Percentiles rank a stretch among this genome's conserved stretches.
Conservation (phyloP, 345 rosid species). For the Excoecaria cochinchinensis region DNA sequence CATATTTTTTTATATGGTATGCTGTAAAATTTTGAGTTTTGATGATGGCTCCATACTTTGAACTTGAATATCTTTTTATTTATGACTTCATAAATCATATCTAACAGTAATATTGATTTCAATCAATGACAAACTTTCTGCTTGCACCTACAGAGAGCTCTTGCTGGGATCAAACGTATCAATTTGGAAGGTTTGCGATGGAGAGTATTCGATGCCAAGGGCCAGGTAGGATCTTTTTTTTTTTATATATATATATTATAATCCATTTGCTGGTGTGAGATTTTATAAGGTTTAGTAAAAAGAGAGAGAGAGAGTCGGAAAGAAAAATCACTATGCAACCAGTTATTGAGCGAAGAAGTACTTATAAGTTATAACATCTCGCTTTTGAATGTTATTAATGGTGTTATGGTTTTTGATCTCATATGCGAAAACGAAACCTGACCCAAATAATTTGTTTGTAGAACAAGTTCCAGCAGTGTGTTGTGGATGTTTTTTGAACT, state of each 20-base stretch:
- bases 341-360: not conserved
- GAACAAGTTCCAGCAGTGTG: not conserved
- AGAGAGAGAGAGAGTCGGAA: too few relatives aligned
- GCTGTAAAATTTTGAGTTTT: not conserved
- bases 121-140: not conserved
- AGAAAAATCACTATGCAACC: not conserved
- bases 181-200: constrained; percentile 91
- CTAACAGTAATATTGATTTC: not conserved
- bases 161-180: constrained; percentile 88
- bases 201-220: constrained; percentile 98
- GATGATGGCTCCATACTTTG: not conserved
- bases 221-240: constrained; percentile 55
- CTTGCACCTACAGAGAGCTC: constrained; percentile 69
- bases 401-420: not conserved
- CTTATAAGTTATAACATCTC: not conserved
- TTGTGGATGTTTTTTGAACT: not conserved
- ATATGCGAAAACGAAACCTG: not conserved
- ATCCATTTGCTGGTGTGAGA: not conserved
- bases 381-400: not conserved
- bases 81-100: constrained; percentile 12
- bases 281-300: not conserved
- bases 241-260: too few relatives aligned
- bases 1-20: constrained; percentile 1
- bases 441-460: too few relatives aligned
- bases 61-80: not conserved